Evolutionary conservation across 371 early-diverging fungal genomes (phyloP).

Genomic region (Lichtheimia ornata): DNA sequence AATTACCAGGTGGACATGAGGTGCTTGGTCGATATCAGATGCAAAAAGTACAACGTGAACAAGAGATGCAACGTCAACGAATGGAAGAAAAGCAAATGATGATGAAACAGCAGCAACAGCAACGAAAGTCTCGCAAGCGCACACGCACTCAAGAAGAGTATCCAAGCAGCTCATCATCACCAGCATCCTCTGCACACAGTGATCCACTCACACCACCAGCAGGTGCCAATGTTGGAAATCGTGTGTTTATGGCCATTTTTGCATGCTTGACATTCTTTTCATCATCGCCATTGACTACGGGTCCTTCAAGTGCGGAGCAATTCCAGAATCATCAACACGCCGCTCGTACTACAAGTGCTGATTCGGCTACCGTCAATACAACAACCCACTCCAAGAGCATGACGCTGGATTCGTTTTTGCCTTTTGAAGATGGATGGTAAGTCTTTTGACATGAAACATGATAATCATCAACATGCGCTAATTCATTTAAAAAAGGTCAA

Average conservation of each 20-base stretch:
- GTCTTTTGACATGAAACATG: no score
- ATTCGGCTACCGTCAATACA: constrained; percentile 2
- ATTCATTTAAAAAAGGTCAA: constrained; percentile 14
- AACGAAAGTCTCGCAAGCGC: constrained; percentile 29
- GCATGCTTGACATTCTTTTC: constrained; percentile 48
- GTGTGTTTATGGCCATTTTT: constrained; percentile 49
- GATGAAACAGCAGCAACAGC: constrained; percentile 31
- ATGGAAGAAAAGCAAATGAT: constrained; percentile 31
- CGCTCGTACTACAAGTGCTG: constrained; percentile 32
- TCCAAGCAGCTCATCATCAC: constrained; percentile 24
- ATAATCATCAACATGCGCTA: no score
- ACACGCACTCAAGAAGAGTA: constrained; percentile 23
- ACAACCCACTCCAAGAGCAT: constrained; percentile 1
- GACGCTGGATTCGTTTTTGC: constrained; percentile 18
- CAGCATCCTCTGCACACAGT: constrained; percentile 19
- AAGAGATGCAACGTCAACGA: constrained; percentile 30
- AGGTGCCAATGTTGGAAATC: constrained; percentile 20
- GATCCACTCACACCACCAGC: constrained; percentile 33
- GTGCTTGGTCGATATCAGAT: constrained; percentile 34
- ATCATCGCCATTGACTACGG: constrained; percentile 44
- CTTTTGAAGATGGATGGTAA: constrained; percentile 35
- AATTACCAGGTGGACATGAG: constrained; percentile 60
- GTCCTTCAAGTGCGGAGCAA: constrained; percentile 31
- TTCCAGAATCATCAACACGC: constrained; percentile 41
- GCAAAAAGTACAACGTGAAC: constrained; percentile 39